Evolutionary conservation across 768 basidiomycete genomes (phyloP), one percentile per base, ranked within the genome.

Genomic region (Mycena epipterygia): DNA sequence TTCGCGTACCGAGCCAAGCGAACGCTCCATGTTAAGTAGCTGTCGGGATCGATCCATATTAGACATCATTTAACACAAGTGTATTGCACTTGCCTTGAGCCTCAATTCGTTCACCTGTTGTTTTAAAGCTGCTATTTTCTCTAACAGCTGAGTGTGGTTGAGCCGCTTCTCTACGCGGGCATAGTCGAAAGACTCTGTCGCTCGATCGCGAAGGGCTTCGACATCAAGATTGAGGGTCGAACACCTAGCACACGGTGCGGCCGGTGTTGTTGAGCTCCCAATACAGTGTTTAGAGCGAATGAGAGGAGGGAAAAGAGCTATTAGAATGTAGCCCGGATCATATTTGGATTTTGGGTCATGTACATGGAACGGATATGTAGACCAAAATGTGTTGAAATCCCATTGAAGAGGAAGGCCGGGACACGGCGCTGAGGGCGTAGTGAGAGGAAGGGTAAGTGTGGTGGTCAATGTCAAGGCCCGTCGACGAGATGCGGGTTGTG

Each of bases 301-400:
- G 3, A 52, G 12, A 23, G 49, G 48, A 19, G 61, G 61, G 32
- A n/a, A 39, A 5, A 63, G 6, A 21, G 61, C 27, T 5, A 41
- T 63, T 51, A 73, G 44, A 3, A 41, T 6, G 41, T 73, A 74
- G 19, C 56, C 64, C 5, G 71, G 65, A 46, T 71, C 65, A 51
- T 56, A 65, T 21, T 51, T 53, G 19, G 73, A 71, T 0, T 27
- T 23, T 4, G 52, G 41, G 42, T 74, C 61, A 39, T 76, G 73
- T 23, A 72, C 23, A n/a, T 67, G 23, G 52, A 76, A 76, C 3
- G 75, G 75, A 49, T 76, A 76, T 17, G 73, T 70, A 27, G 56
- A 16, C 59, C 56, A 70, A 33, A 72, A 72, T 0, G 56, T 48
- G 35, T 64, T 46, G 16, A 70, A 52, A 19, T 64, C 73, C 73